A percentile compares a stretch with the other conserved stretches of the same genome.
Conservation (phyloP, 2,329 filamentous ascomycete species). For the Alternaria gansuensis region DNA sequence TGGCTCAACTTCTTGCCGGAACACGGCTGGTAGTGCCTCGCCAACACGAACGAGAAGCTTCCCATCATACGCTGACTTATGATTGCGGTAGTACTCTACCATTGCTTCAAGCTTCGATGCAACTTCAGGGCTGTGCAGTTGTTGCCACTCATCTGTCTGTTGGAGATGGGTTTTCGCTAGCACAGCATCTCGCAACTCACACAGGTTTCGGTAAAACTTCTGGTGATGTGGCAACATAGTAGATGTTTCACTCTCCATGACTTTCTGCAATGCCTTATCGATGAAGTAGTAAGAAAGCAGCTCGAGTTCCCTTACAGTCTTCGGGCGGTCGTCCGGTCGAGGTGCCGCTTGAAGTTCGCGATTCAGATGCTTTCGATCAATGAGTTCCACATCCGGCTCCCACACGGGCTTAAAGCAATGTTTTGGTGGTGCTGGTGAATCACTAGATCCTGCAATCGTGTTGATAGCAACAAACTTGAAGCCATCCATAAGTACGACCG, state of each 20-base stretch:
- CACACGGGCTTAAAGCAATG: conserved; percentile 23
- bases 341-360: conserved; percentile 22
- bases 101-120: conserved; percentile 12
- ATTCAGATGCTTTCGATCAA: conserved; percentile 14
- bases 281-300: conserved; percentile 27
- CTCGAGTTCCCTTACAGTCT: conserved; percentile 22
- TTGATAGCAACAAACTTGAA: conserved; percentile 27
- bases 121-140: conserved; percentile 14
- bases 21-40: conserved; percentile 22
- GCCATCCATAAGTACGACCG: conserved; percentile 26
- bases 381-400: conserved; percentile 27
- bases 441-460: neutral
- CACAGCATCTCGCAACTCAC: conserved; percentile 16
- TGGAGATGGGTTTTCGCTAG: conserved; percentile 17
- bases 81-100: conserved; percentile 21
- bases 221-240: conserved; percentile 27
- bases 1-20: conserved; percentile 27
- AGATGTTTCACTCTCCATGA: conserved; percentile 3
- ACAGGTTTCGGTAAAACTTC: conserved; percentile 21
- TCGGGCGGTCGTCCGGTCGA: conserved; percentile 14
- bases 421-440: neutral
- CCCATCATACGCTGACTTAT: conserved; percentile 24
- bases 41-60: conserved; percentile 26
- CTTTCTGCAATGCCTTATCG: conserved; percentile 17
- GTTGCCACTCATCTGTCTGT: conserved; percentile 28